Conservation (phyloP, 805 yeast genomes). For the Hanseniaspora jakobsenii region DNA sequence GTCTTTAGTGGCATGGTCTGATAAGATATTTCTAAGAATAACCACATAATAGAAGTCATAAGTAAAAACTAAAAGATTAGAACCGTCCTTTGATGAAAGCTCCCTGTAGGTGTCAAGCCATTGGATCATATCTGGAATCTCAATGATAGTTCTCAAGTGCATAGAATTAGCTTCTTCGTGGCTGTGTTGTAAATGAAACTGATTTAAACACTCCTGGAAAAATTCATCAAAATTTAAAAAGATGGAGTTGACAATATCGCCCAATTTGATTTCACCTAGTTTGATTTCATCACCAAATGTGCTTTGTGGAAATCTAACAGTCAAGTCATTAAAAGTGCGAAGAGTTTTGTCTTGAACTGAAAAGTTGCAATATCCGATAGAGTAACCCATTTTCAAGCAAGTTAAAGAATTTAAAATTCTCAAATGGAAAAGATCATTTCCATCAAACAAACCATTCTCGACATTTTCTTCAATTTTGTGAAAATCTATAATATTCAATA, state of each 20-base stretch:
- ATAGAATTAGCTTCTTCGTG: not conserved
- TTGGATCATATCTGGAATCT: constrained; percentile 30
- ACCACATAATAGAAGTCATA: constrained; percentile 39
- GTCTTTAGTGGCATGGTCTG: constrained; percentile 24
- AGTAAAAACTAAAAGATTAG: constrained; percentile 38
- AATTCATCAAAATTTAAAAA: constrained; percentile 24
- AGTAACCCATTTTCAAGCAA: constrained; percentile 39
- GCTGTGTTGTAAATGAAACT: not conserved
- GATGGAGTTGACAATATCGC: constrained; percentile 26
- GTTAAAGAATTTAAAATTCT: constrained; percentile 44
- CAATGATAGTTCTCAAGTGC: not conserved
- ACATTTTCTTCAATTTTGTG: constrained; percentile 32
- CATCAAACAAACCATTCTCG: constrained; percentile 22
- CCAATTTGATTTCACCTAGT: constrained; percentile 38
- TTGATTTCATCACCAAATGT: constrained; percentile 45
- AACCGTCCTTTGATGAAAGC: constrained; percentile 36
- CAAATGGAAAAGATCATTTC: constrained; percentile 40
- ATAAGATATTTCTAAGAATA: constrained; percentile 29
- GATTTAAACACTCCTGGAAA: constrained; percentile 18
- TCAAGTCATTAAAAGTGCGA: constrained; percentile 33
- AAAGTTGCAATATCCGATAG: constrained; percentile 37
- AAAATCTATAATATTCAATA: constrained; percentile 37
- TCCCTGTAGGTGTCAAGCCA: constrained; percentile 40
- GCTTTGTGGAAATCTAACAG: constrained; percentile 38
- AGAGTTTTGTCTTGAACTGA: constrained; percentile 22